phyloP scores from a whole-genome alignment of 2,329 filamentous ascomycete species.

The Aspergillus niger region DNA sequence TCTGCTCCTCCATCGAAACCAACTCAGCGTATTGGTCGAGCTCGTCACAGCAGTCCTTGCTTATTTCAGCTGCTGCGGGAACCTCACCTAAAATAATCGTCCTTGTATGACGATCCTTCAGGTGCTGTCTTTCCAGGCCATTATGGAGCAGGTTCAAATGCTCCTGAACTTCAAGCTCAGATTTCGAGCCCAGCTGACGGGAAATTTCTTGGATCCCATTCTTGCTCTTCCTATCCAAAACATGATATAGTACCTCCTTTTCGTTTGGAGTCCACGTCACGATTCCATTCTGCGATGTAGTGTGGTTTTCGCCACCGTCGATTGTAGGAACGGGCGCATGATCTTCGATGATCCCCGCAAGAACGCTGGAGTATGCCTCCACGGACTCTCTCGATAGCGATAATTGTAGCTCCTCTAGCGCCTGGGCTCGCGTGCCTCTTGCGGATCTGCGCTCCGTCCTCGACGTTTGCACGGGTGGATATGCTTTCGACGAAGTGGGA shows the following conservation, averaged over 20 bases:
- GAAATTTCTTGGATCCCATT: conserved; percentile 66
- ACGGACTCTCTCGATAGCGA: conserved; percentile 47
- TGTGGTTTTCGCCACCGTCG: conserved; percentile 27
- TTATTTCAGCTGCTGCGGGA: conserved; percentile 73
- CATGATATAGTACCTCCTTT: conserved; percentile 69
- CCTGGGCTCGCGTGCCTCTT: conserved; percentile 14
- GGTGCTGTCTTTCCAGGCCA: conserved; percentile 47
- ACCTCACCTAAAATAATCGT: conserved; percentile 57
- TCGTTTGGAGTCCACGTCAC: conserved; percentile 71
- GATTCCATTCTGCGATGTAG: conserved; percentile 65
- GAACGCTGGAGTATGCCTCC: conserved; percentile 52
- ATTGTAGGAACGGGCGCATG: conserved; percentile 10
- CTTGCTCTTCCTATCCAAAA: conserved; percentile 64
- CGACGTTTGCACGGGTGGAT: conserved; percentile 5
- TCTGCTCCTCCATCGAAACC: conserved; percentile 65
- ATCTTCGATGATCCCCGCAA: conserved; percentile 60
- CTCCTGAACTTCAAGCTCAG: conserved; percentile 69
- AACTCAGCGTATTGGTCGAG: conserved; percentile 70
- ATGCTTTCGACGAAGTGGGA: not conserved
- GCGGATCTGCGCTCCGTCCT: not conserved
- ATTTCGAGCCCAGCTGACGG: conserved; percentile 67
- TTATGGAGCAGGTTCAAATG: conserved; percentile 67
- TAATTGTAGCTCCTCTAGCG: conserved; percentile 16
- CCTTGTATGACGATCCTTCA: conserved; percentile 36
- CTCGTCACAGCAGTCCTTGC: conserved; percentile 62